These are phyloP conservation scores for Aspergillus quadricinctus DNA, from an alignment of 2,329 filamentous ascomycete genomes.

Conservation along the genomic window DNA sequence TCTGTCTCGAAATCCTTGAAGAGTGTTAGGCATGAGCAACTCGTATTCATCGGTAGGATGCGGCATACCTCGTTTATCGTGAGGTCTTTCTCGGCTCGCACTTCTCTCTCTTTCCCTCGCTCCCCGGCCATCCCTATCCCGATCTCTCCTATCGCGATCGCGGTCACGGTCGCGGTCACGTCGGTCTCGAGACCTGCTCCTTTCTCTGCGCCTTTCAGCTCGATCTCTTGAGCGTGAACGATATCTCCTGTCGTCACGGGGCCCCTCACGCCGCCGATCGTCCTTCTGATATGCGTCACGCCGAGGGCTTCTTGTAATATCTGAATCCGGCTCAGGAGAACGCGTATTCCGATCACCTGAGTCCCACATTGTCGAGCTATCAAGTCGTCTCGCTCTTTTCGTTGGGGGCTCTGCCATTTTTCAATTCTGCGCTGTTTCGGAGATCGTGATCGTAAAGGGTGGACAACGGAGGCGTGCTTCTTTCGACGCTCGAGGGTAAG, in stretches of 20 bases:
- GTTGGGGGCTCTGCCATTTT: conserved; percentile 52
- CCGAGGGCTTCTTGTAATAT: conserved; percentile 33
- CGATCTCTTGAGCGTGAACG: conserved; percentile 38
- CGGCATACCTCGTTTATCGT: conserved; percentile 37
- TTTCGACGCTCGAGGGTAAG: neutral
- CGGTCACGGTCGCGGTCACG: conserved; percentile 29
- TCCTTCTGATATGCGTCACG: conserved; percentile 34
- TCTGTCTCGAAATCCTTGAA: conserved; percentile 28
- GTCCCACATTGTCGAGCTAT: conserved; percentile 61
- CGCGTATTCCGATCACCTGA: conserved; percentile 30
- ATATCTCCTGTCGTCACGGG: conserved; percentile 37
- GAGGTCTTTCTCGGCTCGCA: conserved; percentile 35
- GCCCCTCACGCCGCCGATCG: conserved; percentile 35
- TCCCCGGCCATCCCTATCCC: conserved; percentile 34
- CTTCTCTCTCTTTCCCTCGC: conserved; percentile 39
- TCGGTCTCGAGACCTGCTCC: conserved; percentile 43
- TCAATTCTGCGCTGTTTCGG: conserved; percentile 1
- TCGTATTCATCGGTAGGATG: neutral
- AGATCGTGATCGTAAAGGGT: neutral
- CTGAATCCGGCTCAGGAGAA: conserved; percentile 24
- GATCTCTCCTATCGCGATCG: conserved; percentile 31
- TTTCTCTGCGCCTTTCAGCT: conserved; percentile 38
- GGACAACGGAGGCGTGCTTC: neutral
- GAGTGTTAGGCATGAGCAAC: neutral
- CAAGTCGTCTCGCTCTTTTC: conserved; percentile 50